A percentile compares a stretch with the other conserved stretches of the same genome.
Evolutionary conservation across 805 yeast genomes (phyloP).

Genomic region (Jamesozyma jinghongensis): DNA sequence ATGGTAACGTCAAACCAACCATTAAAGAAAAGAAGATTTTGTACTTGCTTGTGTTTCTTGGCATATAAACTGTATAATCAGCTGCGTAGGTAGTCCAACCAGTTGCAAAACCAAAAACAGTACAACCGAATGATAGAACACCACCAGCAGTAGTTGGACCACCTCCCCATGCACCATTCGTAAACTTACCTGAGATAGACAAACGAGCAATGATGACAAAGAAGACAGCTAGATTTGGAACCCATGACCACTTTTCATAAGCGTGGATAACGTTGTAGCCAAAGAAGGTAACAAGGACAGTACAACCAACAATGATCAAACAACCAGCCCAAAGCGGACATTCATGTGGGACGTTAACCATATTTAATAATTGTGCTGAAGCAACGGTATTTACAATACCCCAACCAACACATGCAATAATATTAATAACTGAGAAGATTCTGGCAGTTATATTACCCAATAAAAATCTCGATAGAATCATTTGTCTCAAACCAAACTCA

Average conservation of each 20-base stretch:
- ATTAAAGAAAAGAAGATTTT: conserved; percentile 57
- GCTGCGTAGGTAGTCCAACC: conserved; percentile 96
- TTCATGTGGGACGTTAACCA: conserved; percentile 47
- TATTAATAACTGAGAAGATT: conserved; percentile 66
- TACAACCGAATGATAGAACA: conserved; percentile 73
- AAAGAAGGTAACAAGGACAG: conserved; percentile 66
- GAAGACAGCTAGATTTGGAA: conserved; percentile 66
- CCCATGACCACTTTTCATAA: conserved; percentile 82
- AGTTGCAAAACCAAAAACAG: conserved; percentile 79
- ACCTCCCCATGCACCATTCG: conserved; percentile 38
- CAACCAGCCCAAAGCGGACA: conserved; percentile 91
- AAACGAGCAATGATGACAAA: conserved; percentile 71
- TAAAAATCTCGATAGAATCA: conserved; percentile 69
- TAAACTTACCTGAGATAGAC: conserved; percentile 55
- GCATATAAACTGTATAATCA: conserved; percentile 85
- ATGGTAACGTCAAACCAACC: conserved; percentile 55
- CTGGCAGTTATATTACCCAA: conserved; percentile 70
- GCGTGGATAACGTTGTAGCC: conserved; percentile 77
- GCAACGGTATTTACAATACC: conserved; percentile 87
- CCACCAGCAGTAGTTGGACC: conserved; percentile 67
- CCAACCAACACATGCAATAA: conserved; percentile 89
- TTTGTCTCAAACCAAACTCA: conserved; percentile 77
- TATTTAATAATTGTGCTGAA: conserved; percentile 73
- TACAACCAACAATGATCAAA: conserved; percentile 55
- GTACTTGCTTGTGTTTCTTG: conserved; percentile 46